Conservation (phyloP, 352 stramenopile species). For the Phytophthora sp. region DNA sequence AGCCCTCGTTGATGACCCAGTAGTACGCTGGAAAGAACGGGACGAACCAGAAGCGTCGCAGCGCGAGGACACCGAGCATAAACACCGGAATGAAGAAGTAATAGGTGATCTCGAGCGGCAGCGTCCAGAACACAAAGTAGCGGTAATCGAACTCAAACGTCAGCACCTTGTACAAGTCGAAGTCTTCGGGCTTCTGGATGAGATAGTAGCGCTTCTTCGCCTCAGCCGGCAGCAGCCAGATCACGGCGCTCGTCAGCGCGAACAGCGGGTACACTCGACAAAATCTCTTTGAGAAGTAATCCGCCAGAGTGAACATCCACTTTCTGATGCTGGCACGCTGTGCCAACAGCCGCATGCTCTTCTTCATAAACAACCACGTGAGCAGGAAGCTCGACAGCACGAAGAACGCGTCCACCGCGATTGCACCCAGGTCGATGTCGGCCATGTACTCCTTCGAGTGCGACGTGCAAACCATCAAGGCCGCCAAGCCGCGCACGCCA, state of each 20-base stretch:
- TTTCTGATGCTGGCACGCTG: constrained; percentile 17
- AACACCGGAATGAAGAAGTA: constrained; percentile 52
- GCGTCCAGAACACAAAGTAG: constrained; percentile 56
- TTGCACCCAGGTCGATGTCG: constrained; percentile 32
- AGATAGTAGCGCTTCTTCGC: constrained; percentile 39
- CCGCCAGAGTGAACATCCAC: constrained; percentile 32
- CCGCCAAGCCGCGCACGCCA: constrained; percentile 43
- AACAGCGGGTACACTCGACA: constrained; percentile 67
- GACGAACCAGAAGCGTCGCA: constrained; percentile 40
- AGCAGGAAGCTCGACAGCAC: constrained; percentile 53
- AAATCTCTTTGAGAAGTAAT: constrained; percentile 61
- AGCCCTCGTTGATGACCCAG: constrained; percentile 29
- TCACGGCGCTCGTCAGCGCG: constrained; percentile 31
- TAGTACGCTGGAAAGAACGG: constrained; percentile 27
- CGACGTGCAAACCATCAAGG: constrained; percentile 36
- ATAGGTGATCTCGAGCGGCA: constrained; percentile 51
- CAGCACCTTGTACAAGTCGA: constrained; percentile 45
- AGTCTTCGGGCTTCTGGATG: constrained; percentile 31
- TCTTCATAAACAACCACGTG: constrained; percentile 48
- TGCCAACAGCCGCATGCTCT: constrained; percentile 26
- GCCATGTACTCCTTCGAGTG: constrained; percentile 40
- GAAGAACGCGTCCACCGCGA: constrained; percentile 52
- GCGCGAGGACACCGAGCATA: constrained; percentile 22
- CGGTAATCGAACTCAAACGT: constrained; percentile 37
- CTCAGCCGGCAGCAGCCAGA: constrained; percentile 28